A percentile compares a stretch with the other conserved stretches of the same genome.
phyloP scores from a whole-genome alignment of 2,329 filamentous ascomycete species.

The Emmonsiellopsis sp. region DNA sequence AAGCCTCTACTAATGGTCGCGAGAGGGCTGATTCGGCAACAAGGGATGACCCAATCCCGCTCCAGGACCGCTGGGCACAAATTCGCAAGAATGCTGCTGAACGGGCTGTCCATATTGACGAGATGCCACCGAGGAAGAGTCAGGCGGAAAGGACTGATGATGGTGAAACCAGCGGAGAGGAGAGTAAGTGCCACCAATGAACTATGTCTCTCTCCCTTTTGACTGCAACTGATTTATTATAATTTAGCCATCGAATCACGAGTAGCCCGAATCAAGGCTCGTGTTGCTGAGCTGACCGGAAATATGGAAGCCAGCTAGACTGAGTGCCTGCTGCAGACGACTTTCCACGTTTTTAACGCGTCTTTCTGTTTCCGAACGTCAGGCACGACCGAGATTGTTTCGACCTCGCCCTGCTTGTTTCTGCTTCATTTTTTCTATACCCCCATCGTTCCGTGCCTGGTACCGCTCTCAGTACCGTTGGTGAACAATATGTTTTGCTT shows the following conservation, averaged over 20 bases:
- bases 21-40: constrained; percentile 13
- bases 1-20: constrained; percentile 10
- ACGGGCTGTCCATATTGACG: constrained; percentile 58
- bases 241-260: constrained; percentile 79
- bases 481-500: background rate
- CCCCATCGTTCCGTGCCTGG: background rate
- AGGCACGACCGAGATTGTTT: background rate
- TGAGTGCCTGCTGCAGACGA: constrained; percentile 8
- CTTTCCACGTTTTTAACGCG: background rate
- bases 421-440: background rate
- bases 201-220: background rate
- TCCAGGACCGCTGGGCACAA: constrained; percentile 83
- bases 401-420: background rate
- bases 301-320: constrained; percentile 54
- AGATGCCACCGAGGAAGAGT: constrained; percentile 53
- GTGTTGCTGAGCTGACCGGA: constrained; percentile 86
- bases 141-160: constrained; percentile 60
- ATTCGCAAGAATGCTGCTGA: constrained; percentile 92
- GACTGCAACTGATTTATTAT: background rate
- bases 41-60: constrained; percentile 15
- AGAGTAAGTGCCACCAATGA: constrained; percentile 57
- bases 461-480: background rate
- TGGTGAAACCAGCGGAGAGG: constrained; percentile 88
- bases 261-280: constrained; percentile 93
- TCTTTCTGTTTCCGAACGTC: background rate